phyloP scores from a whole-genome alignment of 2,329 filamentous ascomycete species.

The Bipolaris zeicola region DNA sequence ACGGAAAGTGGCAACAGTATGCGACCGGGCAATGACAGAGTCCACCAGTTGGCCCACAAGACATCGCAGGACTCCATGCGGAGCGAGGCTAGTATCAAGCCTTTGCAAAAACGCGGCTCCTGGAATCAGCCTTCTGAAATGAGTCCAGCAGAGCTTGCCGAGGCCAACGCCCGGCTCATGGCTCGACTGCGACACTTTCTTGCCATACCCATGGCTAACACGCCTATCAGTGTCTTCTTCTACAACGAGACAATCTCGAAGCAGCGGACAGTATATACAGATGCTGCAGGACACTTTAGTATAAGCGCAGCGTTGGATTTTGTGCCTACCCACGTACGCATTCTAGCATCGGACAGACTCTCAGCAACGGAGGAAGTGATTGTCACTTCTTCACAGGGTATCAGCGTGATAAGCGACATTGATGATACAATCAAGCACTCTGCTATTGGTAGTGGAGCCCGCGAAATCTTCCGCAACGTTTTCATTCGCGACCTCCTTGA shows the following conservation, averaged over 20 bases:
- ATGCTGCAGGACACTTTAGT: slow-evolving; percentile 87
- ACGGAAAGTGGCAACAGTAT: slow-evolving; percentile 42
- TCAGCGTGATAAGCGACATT: slow-evolving; percentile 96
- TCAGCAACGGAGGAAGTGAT: slow-evolving; percentile 79
- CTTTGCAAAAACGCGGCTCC: slow-evolving; percentile 55
- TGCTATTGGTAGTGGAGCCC: slow-evolving; percentile 82
- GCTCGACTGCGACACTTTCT: slow-evolving; percentile 87
- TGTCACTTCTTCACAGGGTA: slow-evolving; percentile 76
- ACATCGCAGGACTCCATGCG: slow-evolving; percentile 36
- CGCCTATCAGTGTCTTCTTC: slow-evolving; percentile 90
- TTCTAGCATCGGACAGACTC: slow-evolving; percentile 83
- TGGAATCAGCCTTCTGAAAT: slow-evolving; percentile 65
- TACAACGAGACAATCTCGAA: slow-evolving; percentile 85
- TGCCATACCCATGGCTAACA: slow-evolving; percentile 76
- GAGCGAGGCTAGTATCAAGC: slow-evolving; percentile 38
- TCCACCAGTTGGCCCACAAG: slow-evolving; percentile 32
- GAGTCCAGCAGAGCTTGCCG: slow-evolving; percentile 73
- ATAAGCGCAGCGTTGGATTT: slow-evolving; percentile 84
- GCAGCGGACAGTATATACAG: slow-evolving; percentile 82
- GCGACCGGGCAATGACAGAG: slow-evolving; percentile 22
- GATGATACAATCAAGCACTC: slow-evolving; percentile 98
- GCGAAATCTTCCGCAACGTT: slow-evolving; percentile 95
- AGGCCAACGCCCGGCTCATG: slow-evolving; percentile 88
- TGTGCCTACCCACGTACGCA: slow-evolving; percentile 84
- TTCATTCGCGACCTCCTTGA: slow-evolving; percentile 86